Conservation (phyloP, 2,329 filamentous ascomycete genomes). For the Fusarium tjaetaba region DNA sequence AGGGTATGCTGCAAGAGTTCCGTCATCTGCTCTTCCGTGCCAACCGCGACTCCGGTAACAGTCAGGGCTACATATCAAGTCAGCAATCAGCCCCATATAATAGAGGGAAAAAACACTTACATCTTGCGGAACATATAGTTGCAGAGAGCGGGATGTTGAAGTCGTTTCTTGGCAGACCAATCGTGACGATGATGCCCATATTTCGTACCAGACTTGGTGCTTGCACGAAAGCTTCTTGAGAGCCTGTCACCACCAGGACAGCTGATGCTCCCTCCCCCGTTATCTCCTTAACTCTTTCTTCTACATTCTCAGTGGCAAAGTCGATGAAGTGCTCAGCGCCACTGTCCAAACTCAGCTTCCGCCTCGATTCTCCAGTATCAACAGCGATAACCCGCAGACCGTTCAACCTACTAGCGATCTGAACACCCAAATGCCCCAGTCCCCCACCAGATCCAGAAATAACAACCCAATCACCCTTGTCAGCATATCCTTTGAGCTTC, state of each 20-base stretch:
- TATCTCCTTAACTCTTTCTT: conserved; percentile 33
- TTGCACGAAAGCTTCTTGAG: conserved; percentile 38
- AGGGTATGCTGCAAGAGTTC: conserved; percentile 16
- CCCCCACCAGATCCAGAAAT: conserved; percentile 47
- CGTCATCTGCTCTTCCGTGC: conserved; percentile 34
- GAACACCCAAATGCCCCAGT: conserved; percentile 48
- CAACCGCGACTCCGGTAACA: conserved; percentile 25
- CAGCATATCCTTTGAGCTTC: conserved; percentile 17
- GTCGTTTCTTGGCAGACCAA: conserved; percentile 43
- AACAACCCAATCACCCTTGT: conserved; percentile 44
- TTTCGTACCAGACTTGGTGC: conserved; percentile 41
- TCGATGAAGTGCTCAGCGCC: conserved; percentile 46
- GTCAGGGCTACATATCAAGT: conserved; percentile 15
- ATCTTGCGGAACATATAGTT: conserved; percentile 36
- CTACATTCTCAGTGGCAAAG: conserved; percentile 35
- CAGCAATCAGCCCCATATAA: fast-evolving
- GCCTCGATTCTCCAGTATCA: conserved; percentile 40
- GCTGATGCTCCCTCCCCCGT: conserved; percentile 44
- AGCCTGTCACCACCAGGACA: conserved; percentile 41
- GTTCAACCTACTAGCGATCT: conserved; percentile 41
- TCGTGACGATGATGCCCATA: conserved; percentile 39
- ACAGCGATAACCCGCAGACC: conserved; percentile 43
- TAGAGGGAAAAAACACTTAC: background rate
- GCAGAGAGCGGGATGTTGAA: conserved; percentile 42
- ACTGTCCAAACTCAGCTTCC: conserved; percentile 31